phyloP scores from a whole-genome alignment of 2,329 filamentous ascomycete genomes.

The Aureobasidium sp. region DNA sequence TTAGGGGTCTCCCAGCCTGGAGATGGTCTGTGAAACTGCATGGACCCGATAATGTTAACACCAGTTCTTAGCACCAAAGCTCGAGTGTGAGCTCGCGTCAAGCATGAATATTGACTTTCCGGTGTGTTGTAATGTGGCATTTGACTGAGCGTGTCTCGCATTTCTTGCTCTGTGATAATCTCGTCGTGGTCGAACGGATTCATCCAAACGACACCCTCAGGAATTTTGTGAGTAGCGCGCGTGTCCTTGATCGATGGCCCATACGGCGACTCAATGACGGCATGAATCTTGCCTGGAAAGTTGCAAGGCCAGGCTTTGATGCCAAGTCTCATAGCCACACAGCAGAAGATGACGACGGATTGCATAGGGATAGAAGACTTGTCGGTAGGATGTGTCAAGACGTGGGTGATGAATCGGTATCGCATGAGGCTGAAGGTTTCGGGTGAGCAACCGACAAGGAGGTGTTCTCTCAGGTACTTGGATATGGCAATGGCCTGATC shows the following conservation, averaged over 20 bases:
- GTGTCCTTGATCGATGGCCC: slow-evolving; percentile 30
- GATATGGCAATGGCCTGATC: slow-evolving; percentile 60
- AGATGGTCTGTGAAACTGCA: slow-evolving; percentile 25
- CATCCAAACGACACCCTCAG: slow-evolving; percentile 52
- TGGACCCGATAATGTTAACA: slow-evolving; percentile 70
- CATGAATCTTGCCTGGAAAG: slow-evolving; percentile 79
- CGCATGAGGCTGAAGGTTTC: slow-evolving; percentile 69
- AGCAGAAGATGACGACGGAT: slow-evolving; percentile 78
- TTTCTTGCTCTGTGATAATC: not conserved
- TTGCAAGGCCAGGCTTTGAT: slow-evolving; percentile 70
- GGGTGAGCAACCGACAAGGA: slow-evolving; percentile 59
- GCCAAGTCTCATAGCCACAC: slow-evolving; percentile 63
- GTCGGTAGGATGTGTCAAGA: slow-evolving; percentile 63
- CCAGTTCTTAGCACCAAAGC: slow-evolving; percentile 67
- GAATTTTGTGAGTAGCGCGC: slow-evolving; percentile 32
- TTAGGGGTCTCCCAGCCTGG: slow-evolving; percentile 18
- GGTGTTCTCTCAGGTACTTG: slow-evolving; percentile 57
- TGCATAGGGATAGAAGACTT: slow-evolving; percentile 81
- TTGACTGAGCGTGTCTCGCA: slow-evolving; percentile 47
- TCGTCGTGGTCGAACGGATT: slow-evolving; percentile 64
- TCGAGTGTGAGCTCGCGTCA: slow-evolving; percentile 54
- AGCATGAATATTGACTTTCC: slow-evolving; percentile 35
- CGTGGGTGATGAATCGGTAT: slow-evolving; percentile 85
- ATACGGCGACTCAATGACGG: slow-evolving; percentile 53
- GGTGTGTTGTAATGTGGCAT: slow-evolving; percentile 33